phyloP scores from a whole-genome alignment of 1,139 yeast genomes.

The Candida glucosophila region DNA sequence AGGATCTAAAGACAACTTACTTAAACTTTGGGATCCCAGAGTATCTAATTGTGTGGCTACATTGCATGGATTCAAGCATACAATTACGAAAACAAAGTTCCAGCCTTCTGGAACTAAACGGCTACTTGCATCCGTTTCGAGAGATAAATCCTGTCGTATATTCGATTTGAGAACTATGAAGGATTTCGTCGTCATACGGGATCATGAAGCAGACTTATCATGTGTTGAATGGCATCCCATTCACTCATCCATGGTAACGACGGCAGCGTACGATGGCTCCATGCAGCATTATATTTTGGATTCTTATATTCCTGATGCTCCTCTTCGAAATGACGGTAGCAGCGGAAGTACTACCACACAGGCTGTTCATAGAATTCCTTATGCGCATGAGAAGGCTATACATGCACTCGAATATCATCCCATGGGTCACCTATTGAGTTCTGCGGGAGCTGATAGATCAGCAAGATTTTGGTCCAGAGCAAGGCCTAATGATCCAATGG shows the following conservation, averaged over 20 bases:
- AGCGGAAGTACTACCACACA: conserved; percentile 23
- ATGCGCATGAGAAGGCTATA: conserved; percentile 90
- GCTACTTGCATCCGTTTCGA: conserved; percentile 74
- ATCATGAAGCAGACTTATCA: conserved; percentile 78
- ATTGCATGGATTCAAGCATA: conserved; percentile 86
- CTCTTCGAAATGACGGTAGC: conserved; percentile 4
- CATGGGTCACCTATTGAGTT: conserved; percentile 79
- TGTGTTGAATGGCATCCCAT: conserved; percentile 90
- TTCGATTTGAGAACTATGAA: conserved; percentile 84
- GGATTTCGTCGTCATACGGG: conserved; percentile 64
- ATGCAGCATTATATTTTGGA: conserved; percentile 69
- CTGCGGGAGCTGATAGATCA: conserved; percentile 90
- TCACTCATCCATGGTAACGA: conserved; percentile 69
- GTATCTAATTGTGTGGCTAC: conserved; percentile 66
- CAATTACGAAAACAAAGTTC: conserved; percentile 75
- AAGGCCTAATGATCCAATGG: conserved; percentile 80
- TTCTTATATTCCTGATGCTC: conserved; percentile 32
- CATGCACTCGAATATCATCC: conserved; percentile 91
- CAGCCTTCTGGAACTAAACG: conserved; percentile 65
- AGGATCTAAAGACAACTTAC: conserved; percentile 89
- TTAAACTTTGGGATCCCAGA: conserved; percentile 96
- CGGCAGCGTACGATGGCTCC: conserved; percentile 88
- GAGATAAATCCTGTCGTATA: conserved; percentile 82
- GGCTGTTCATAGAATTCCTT: conserved; percentile 65
- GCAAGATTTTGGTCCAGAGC: conserved; percentile 95